Evolutionary conservation across 1,139 yeast species (phyloP).

Genomic region (Starmera stellimalicola): DNA sequence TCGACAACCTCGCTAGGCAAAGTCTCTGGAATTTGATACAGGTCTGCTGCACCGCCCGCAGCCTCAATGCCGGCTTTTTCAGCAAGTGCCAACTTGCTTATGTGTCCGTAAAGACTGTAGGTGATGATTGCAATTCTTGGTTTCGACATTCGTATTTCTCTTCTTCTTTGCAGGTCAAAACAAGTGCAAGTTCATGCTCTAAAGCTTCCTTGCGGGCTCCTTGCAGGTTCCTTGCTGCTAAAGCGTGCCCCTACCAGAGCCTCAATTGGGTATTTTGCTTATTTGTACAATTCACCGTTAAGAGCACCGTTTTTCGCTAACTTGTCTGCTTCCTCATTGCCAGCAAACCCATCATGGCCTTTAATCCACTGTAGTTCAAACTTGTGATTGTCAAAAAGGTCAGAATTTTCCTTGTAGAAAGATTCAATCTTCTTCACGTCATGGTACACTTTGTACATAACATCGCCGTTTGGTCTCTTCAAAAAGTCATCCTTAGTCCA

Average conservation of each 20-base stretch:
- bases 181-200: no score
- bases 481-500: conserved; percentile 24
- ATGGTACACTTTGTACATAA: conserved; percentile 17
- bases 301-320: conserved; percentile 64
- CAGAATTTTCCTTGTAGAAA: conserved; percentile 21
- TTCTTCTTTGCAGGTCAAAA: no score
- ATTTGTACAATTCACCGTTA: conserved; percentile 2
- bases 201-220: no score
- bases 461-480: conserved; percentile 20
- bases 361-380: conserved; percentile 49
- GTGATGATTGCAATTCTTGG: conserved; percentile 39
- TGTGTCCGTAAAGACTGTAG: conserved; percentile 74
- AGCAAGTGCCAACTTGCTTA: conserved; percentile 53
- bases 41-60: conserved; percentile 60
- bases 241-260: no score
- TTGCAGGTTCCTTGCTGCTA: no score
- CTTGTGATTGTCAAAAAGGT: conserved; percentile 17
- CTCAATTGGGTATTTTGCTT: not conserved
- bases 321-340: conserved; percentile 72
- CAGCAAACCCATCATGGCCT: conserved; percentile 63
- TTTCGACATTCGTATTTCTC: no score
- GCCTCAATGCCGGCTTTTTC: conserved; percentile 57
- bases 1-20: conserved; percentile 48
- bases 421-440: conserved; percentile 19
- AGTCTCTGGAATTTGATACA: conserved; percentile 72